Percentiles rank a stretch among this genome's conserved stretches.
Evolutionary conservation across 2,329 filamentous ascomycete genomes (phyloP).

Genomic region (Metarhizium anisopliae): DNA sequence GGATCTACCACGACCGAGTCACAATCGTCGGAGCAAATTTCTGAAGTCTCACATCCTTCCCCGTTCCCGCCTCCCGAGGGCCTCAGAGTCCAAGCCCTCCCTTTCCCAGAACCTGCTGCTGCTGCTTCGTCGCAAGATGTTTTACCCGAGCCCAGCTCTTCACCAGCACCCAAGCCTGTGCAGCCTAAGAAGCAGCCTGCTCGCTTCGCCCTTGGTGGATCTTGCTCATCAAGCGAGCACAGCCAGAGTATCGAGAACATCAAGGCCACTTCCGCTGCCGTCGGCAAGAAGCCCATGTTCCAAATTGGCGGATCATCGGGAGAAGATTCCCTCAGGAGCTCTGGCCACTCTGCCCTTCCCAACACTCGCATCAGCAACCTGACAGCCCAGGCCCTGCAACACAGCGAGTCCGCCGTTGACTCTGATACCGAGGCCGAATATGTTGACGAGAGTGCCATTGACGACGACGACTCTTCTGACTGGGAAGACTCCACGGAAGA

Average conservation of each 20-base stretch:
- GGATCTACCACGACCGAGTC: constrained; percentile 37
- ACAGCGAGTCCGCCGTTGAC: constrained; percentile 29
- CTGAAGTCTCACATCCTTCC: constrained; percentile 20
- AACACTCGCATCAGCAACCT: constrained; percentile 72
- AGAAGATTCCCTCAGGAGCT: constrained; percentile 61
- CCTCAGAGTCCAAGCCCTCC: constrained; percentile 61
- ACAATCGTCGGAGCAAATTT: constrained; percentile 38
- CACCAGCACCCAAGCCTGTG: constrained; percentile 55
- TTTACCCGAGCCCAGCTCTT: constrained; percentile 52
- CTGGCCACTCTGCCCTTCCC: constrained; percentile 33
- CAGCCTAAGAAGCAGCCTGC: constrained; percentile 52
- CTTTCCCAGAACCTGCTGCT: constrained; percentile 38
- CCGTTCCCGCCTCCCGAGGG: constrained; percentile 21
- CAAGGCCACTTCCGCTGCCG: constrained; percentile 21
- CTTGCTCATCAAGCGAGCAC: constrained; percentile 62
- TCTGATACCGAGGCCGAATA: constrained; percentile 48
- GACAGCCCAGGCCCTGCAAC: constrained; percentile 52
- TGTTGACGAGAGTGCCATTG: constrained; percentile 75
- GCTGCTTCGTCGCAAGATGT: constrained; percentile 38
- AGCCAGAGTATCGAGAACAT: constrained; percentile 39
- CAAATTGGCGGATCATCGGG: constrained; percentile 55
- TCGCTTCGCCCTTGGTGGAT: constrained; percentile 67
- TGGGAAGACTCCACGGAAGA: constrained; percentile 66
- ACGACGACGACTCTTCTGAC: constrained; percentile 55
- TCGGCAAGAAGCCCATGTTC: constrained; percentile 35